Evolutionary conservation across 441 rosid species (phyloP), one percentile per base, ranked within the genome.

Genomic region (Populus hybrid): DNA sequence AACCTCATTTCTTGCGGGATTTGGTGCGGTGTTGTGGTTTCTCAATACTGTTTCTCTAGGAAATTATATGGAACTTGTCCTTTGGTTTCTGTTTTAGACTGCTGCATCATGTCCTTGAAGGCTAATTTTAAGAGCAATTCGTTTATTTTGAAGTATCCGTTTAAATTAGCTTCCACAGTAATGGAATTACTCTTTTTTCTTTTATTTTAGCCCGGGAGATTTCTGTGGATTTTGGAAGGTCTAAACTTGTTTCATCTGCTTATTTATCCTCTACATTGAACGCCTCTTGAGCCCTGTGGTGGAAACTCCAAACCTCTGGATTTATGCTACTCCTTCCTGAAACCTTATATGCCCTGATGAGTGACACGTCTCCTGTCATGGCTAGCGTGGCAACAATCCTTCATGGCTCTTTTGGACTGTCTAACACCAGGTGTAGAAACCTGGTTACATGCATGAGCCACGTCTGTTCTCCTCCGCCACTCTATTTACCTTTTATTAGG

Each of bases 331-430:
- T 36, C 3, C 18, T 57, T 10, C 34, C 61, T 50, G 21, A 5
- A 18, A 30, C 3, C 10, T 71, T 30, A 3, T 2, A 12, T 9
- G 26, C 69, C 64, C 28, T 5, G 38, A n/a, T 23, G 34, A 23
- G 69, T 16, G 30, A 76, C 75, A 69, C 75, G 75, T 73, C 53
- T 26, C 67, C 11, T 11, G 6, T 1, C 24, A 5, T 50, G 61
- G 9, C 14, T 14, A 38, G 71, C 84, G 83, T 82, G 85, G 83
- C 86, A 69, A 10, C 7, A 1, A 71, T 3, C 23, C 10, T 63
- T 24, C 10, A 68, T 26, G 70, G 36, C 67, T 23, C 23, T 38
- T 65, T n/a, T 38, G 59, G 63, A 63, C 32, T 30, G 0, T 30
- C 18, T 7, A 42, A 12, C 16, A 35, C 28, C 72, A 77, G 79